Evolutionary conservation across 371 early-diverging fungal genomes (phyloP).

Genomic region (Actinomortierella ambigua): DNA sequence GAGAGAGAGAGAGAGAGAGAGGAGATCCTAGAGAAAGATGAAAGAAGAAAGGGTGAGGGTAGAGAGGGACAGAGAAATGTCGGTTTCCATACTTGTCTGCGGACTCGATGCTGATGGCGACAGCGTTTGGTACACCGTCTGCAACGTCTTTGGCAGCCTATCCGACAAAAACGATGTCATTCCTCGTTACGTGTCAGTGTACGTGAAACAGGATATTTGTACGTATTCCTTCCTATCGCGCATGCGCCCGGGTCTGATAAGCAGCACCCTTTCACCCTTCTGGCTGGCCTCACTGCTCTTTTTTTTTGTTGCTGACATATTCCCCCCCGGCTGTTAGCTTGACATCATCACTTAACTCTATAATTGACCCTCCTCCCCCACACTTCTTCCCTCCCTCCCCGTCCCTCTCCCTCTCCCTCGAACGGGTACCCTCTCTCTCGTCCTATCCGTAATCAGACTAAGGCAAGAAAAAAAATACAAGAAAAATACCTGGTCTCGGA

Average conservation of each 20-base stretch:
- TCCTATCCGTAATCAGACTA: too few relatives aligned
- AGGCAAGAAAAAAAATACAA: background rate
- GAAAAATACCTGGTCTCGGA: conserved; percentile 72
- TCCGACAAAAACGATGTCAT: too few relatives aligned
- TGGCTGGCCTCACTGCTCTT: background rate
- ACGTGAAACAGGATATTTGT: too few relatives aligned
- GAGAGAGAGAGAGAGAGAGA: background rate
- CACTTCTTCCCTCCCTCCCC: background rate
- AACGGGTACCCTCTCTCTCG: too few relatives aligned
- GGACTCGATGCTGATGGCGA: conserved; percentile 51
- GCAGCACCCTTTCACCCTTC: too few relatives aligned
- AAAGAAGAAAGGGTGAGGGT: background rate
- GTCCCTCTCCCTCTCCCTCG: background rate
- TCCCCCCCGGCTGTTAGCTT: background rate
- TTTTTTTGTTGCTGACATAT: background rate
- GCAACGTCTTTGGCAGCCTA: conserved; percentile 67
- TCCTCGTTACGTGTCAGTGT: too few relatives aligned
- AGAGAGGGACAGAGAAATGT: background rate
- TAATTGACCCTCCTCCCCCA: background rate
- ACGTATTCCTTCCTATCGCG: too few relatives aligned
- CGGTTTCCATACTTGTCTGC: conserved; percentile 47
- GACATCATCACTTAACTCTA: background rate
- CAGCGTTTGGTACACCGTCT: conserved; percentile 51
- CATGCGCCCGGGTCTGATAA: too few relatives aligned
- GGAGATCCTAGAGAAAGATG: background rate